Base-by-base conservation (phyloP, 108 stramenopile genomes). In the Mediolabrus comicus region DNA sequence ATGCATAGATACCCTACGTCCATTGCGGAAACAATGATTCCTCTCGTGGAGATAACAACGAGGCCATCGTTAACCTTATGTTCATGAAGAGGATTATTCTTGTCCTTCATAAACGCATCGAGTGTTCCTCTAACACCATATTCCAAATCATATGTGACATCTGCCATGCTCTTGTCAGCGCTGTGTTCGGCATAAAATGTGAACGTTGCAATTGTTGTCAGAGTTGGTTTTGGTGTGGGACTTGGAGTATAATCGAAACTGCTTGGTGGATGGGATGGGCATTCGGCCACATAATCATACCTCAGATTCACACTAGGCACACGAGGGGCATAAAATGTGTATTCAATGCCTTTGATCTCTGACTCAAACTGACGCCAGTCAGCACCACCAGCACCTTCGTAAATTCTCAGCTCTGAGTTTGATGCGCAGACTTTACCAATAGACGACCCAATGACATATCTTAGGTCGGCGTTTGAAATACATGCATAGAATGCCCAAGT, bases 311-410 rank as follows among this genome's bases (percentile, higher is more conserved):
- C 65, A 41, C 67, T 75, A 31, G 67, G 67, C 3, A 75, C 66
- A 62, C 74, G 74, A 38, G 74, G 74, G 25, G 74, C 60, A 27
- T 68, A 75, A 53, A 75, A 75, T 12, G 67, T 75, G 54, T 75
- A 74, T 34, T 74, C 74, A 22, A 60, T 53, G 11, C 67, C 61
- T 33, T 51, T 46, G 19, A 12, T 11, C 51, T 62, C 74, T 53
- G 60, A 29, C 3, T 25, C 51, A 39, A 75, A 75, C 10, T 66
- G 64, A n/a, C 66, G 74, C 2, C 12, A 68, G 29, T 68, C 61
- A 5, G 74, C 74, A 36, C 61, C 74, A 13, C 66, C 74, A 3
- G 74, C 67, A 39, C 74, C 74, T 75, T 75, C 53, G 60, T 67
- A 54, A 14, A 75, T 43, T 22, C 49, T 14, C 4, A 75, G 46